Conservation (phyloP, 306 rosid species). For the Pyrus communis region DNA sequence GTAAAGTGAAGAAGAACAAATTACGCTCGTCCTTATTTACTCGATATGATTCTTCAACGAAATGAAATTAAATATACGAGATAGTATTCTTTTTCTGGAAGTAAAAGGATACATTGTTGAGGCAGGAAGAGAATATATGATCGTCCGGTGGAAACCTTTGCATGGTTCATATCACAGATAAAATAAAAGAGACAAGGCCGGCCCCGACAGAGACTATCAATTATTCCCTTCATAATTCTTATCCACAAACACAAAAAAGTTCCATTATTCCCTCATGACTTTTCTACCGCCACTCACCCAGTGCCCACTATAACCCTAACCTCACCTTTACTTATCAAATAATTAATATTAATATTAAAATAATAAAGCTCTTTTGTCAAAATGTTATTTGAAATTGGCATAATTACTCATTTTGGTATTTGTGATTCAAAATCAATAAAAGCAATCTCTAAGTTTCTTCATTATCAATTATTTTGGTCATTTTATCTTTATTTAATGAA, state of each 20-base stretch:
- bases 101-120: not conserved
- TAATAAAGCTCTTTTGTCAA: not conserved
- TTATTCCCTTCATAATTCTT: not conserved
- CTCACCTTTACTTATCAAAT: not conserved
- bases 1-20: not conserved
- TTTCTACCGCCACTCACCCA: not conserved
- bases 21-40: not conserved
- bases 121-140: too few species aligned
- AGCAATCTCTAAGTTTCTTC: accelerated
- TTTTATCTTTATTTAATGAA: too few species aligned
- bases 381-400: too few species aligned
- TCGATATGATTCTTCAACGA: not conserved
- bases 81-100: not conserved
- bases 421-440: too few species aligned
- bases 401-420: accelerated
- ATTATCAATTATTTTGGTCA: too few species aligned
- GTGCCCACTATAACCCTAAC: not conserved
- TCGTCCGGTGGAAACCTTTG: too few species aligned
- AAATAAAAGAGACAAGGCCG: not conserved
- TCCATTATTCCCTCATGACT: not conserved
- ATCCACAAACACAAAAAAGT: not conserved
- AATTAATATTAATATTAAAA: not conserved
- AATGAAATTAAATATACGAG: not conserved
- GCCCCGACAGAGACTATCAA: not conserved
- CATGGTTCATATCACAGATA: not conserved